Evolutionary conservation across 1,139 yeast species (phyloP).

Genomic region (Candida sanyaensis): DNA sequence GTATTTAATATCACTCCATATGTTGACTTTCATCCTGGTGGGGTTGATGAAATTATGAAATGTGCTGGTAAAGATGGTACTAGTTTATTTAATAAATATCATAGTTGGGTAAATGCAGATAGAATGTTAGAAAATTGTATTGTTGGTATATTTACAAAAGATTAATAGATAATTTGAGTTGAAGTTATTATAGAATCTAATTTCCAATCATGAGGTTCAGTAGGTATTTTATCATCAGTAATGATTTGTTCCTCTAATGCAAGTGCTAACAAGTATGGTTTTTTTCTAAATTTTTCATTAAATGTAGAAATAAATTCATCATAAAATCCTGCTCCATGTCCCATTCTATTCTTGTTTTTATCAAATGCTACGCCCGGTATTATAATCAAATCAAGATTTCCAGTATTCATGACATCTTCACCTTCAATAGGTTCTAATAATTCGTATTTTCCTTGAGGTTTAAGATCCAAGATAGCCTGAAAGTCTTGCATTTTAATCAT

Average conservation of each 20-base stretch:
- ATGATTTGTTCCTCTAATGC: slow-evolving; percentile 68
- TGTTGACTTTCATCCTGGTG: slow-evolving; percentile 90
- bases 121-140: slow-evolving; percentile 76
- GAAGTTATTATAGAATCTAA: slow-evolving; percentile 59
- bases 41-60: slow-evolving; percentile 72
- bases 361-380: slow-evolving; percentile 89
- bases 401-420: slow-evolving; percentile 35
- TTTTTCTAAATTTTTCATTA: slow-evolving; percentile 25
- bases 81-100: slow-evolving; percentile 73
- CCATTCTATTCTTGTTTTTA: slow-evolving; percentile 57
- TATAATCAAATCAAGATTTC: slow-evolving; percentile 65
- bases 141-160: slow-evolving; percentile 53
- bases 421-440: slow-evolving; percentile 66
- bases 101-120: slow-evolving; percentile 88
- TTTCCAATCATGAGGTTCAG: slow-evolving; percentile 68
- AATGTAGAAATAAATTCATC: slow-evolving; percentile 72
- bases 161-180: slow-evolving; percentile 1
- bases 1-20: slow-evolving; percentile 87
- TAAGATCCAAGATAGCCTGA: slow-evolving; percentile 44
- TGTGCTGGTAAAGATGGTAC: slow-evolving; percentile 90
- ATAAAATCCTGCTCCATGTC: slow-evolving; percentile 94
- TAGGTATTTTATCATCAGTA: slow-evolving; percentile 53
- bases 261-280: slow-evolving; percentile 60
- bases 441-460: slow-evolving; percentile 69
- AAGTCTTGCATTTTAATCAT: slow-evolving; percentile 53